Evolutionary conservation across 2,329 filamentous ascomycete genomes (phyloP).

Genomic region (Diplodia seriata): DNA sequence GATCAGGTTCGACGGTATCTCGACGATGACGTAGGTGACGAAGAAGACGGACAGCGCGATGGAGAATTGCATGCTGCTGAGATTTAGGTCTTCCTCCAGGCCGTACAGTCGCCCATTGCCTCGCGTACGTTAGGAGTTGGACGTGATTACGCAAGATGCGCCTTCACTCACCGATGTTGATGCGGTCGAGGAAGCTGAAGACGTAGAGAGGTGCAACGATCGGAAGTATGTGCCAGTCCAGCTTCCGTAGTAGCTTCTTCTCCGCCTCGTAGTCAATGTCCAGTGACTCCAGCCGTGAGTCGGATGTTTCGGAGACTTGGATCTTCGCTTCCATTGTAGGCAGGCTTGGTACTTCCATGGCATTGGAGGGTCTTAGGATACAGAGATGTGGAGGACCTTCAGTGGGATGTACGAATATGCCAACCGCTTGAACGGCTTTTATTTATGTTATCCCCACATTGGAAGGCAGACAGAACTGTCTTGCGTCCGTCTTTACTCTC

Average conservation of each 20-base stretch:
- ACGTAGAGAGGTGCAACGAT: conserved; percentile 74
- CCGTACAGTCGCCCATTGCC: conserved; percentile 68
- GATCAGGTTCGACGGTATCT: conserved; percentile 56
- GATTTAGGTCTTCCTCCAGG: conserved; percentile 66
- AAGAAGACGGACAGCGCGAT: conserved; percentile 55
- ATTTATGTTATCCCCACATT: background rate
- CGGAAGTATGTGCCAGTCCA: conserved; percentile 70
- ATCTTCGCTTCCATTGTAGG: background rate
- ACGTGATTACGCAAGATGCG: too few relatives aligned
- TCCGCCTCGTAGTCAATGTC: conserved; percentile 51
- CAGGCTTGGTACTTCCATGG: background rate
- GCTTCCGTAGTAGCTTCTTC: conserved; percentile 66
- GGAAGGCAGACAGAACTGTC: background rate
- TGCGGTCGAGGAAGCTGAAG: conserved; percentile 77
- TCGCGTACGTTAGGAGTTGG: background rate
- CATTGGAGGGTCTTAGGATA: background rate
- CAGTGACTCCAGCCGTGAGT: background rate
- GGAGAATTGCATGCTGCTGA: conserved; percentile 73
- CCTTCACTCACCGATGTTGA: conserved; percentile 66
- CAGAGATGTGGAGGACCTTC: too few relatives aligned
- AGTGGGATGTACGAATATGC: background rate
- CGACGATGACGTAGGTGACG: conserved; percentile 54
- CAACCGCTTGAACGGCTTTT: background rate
- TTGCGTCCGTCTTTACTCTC: too few relatives aligned
- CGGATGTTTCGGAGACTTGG: background rate